phyloP scores from a whole-genome alignment of 2,329 filamentous ascomycete genomes.

The Phyllachora maydis region DNA sequence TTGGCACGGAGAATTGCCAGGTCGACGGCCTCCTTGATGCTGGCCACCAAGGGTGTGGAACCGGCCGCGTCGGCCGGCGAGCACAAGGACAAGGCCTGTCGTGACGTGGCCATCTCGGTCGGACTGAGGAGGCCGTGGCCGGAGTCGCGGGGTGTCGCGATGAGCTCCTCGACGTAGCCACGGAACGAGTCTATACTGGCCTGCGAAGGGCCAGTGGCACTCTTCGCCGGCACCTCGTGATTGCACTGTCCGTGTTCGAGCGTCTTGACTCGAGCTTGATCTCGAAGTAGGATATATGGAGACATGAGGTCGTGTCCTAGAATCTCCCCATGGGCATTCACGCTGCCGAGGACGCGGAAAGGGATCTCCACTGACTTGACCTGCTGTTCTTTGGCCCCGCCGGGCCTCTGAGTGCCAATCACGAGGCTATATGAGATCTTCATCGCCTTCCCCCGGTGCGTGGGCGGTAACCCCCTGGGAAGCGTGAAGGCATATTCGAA shows the following conservation, averaged over 20 bases:
- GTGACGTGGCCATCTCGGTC: conserved; percentile 34
- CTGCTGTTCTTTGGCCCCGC: conserved; percentile 57
- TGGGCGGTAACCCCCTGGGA: conserved; percentile 76
- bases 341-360: conserved; percentile 81
- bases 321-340: conserved; percentile 73
- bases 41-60: conserved; percentile 29
- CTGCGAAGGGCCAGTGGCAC: conserved; percentile 6
- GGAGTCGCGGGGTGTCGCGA: conserved; percentile 34
- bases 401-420: conserved; percentile 76
- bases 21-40: conserved; percentile 73
- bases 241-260: conserved; percentile 13
- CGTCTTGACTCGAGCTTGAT: conserved; percentile 50
- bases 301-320: conserved; percentile 87
- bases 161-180: conserved; percentile 55
- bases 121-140: conserved; percentile 50
- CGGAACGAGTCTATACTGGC: conserved; percentile 45
- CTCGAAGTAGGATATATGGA: conserved; percentile 74
- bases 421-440: conserved; percentile 85
- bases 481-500: conserved; percentile 77
- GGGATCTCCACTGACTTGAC: conserved; percentile 83
- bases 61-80: conserved; percentile 4
- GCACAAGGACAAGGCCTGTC: conserved; percentile 23
- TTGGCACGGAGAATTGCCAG: conserved; percentile 76
- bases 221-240: conserved; percentile 8
- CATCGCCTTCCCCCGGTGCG: conserved; percentile 76